These are phyloP conservation scores for Aspergillus thermomutatus DNA, from an alignment of 2,329 filamentous ascomycete species.

Conservation along the genomic window DNA sequence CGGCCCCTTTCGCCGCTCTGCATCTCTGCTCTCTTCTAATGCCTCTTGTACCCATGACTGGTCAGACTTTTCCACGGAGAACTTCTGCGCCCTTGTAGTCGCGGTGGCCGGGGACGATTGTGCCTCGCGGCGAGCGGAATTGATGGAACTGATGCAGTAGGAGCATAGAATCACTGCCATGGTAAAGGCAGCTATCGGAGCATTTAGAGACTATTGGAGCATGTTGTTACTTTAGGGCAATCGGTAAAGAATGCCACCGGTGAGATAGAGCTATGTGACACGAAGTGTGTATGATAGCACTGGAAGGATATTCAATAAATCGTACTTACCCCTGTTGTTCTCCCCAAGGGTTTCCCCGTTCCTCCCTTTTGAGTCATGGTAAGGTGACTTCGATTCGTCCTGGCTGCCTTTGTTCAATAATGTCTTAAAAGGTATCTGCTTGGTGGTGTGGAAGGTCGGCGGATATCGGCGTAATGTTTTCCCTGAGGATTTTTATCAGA, in stretches of 20 bases:
- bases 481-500: conserved; percentile 9
- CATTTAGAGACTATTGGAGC: conserved; percentile 50
- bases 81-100: conserved; percentile 41
- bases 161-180: conserved; percentile 59
- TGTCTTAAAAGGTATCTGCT: background rate
- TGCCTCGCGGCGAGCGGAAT: conserved; percentile 64
- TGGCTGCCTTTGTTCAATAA: background rate
- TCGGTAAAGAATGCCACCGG: background rate
- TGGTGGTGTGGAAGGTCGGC: background rate
- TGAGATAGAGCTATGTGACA: background rate
- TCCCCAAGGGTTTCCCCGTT: background rate
- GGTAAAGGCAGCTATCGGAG: conserved; percentile 60
- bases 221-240: conserved; percentile 3
- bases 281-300: background rate
- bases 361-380: background rate
- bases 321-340: background rate
- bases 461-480: background rate
- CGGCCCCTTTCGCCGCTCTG: conserved; percentile 8
- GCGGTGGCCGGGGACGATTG: conserved; percentile 38
- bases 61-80: conserved; percentile 37
- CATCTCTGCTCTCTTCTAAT: conserved; percentile 29
- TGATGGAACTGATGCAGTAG: conserved; percentile 64
- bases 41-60: conserved; percentile 30
- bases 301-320: background rate
- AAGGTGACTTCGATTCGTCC: background rate